Percentiles rank a stretch among this genome's conserved stretches.
Conservation (phyloP, 2,329 filamentous ascomycete species). For the Grosmannia huntii region DNA sequence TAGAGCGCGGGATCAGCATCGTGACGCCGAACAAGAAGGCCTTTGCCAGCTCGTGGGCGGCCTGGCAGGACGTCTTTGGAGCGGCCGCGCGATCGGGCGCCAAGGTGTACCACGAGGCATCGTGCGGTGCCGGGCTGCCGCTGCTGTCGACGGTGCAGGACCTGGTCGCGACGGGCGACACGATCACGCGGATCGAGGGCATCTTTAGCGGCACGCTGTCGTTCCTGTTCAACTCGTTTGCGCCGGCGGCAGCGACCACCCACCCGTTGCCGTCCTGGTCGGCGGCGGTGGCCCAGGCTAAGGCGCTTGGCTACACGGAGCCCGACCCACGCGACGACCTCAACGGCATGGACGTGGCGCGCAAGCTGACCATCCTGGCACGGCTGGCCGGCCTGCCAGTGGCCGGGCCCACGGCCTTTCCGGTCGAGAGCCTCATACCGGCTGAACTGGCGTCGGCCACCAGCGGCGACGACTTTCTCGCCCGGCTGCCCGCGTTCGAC, state of each 20-base stretch:
- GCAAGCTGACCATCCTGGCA: slow-evolving; percentile 90
- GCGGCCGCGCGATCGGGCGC: slow-evolving; percentile 59
- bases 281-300: slow-evolving; percentile 81
- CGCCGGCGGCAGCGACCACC: slow-evolving; percentile 65
- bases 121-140: slow-evolving; percentile 83
- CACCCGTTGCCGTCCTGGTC: slow-evolving; percentile 72
- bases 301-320: slow-evolving; percentile 85
- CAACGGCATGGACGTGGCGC: slow-evolving; percentile 81
- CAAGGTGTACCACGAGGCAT: slow-evolving; percentile 89
- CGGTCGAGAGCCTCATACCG: slow-evolving; percentile 87
- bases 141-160: slow-evolving; percentile 90
- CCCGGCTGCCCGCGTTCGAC: slow-evolving; percentile 70
- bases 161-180: slow-evolving; percentile 84
- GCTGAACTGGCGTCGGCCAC: slow-evolving; percentile 65
- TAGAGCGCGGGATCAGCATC: slow-evolving; percentile 73
- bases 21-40: slow-evolving; percentile 98
- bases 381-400: slow-evolving; percentile 72
- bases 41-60: slow-evolving; percentile 66
- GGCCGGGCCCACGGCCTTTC: slow-evolving; percentile 75
- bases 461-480: slow-evolving; percentile 77
- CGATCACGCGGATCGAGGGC: slow-evolving; percentile 85
- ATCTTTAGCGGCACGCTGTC: slow-evolving; percentile 97
- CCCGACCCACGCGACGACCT: slow-evolving; percentile 77
- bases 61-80: slow-evolving; percentile 81
- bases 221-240: slow-evolving; percentile 96